These are phyloP conservation scores for Lagerstroemia speciosa DNA, from an alignment of 345 rosid genomes.

Conservation along the genomic window DNA sequence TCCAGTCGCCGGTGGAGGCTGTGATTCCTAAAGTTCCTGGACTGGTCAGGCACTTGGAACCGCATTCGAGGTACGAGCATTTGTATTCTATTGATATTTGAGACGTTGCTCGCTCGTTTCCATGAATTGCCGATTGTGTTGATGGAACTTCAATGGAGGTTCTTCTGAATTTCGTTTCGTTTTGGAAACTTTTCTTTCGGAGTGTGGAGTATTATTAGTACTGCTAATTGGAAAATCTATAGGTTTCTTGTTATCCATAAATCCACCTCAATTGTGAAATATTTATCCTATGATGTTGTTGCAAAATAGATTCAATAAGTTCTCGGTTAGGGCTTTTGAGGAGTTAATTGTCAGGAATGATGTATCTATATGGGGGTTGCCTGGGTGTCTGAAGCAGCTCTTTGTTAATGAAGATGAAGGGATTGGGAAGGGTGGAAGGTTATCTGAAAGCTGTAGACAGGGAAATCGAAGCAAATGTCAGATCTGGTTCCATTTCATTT, in stretches of 20 bases:
- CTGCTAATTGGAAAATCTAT: too few relatives aligned
- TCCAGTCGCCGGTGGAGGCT: conserved; percentile 30
- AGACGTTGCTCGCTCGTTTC: neutral
- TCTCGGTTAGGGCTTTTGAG: neutral
- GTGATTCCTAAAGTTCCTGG: conserved; percentile 25
- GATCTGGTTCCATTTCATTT: too few relatives aligned
- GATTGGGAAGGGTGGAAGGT: neutral
- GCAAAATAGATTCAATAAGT: neutral
- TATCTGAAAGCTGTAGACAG: neutral
- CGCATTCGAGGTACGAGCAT: conserved; percentile 36
- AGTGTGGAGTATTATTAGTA: too few relatives aligned
- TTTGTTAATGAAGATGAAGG: neutral
- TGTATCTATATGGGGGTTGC: too few relatives aligned
- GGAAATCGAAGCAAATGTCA: neutral
- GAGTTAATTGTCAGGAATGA: neutral
- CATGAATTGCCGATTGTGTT: neutral
- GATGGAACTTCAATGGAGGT: neutral
- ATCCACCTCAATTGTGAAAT: neutral
- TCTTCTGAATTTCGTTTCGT: neutral
- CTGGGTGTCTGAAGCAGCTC: neutral
- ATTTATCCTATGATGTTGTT: neutral
- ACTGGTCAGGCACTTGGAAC: conserved; percentile 42
- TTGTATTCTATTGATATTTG: too few relatives aligned
- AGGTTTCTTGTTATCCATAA: neutral
- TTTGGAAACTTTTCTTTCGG: neutral